A percentile compares a stretch with the other conserved stretches of the same genome.
Evolutionary conservation across 495 filamentous ascomycete species (phyloP).

Genomic region (Penicillium malachiteum): DNA sequence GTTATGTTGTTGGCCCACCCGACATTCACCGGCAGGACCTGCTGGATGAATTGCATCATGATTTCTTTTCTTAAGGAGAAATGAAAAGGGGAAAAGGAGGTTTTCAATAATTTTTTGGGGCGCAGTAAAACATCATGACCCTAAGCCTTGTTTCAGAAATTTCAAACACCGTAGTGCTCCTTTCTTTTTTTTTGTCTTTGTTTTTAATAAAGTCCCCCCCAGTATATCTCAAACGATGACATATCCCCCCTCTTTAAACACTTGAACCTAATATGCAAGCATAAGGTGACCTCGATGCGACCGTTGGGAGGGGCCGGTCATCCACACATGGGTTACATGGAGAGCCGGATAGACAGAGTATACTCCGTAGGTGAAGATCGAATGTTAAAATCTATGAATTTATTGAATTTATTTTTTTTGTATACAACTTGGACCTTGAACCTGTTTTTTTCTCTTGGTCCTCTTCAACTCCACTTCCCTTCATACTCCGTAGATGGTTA

Average conservation of each 20-base stretch:
- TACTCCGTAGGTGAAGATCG: slow-evolving; percentile 8
- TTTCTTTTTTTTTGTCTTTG: background rate
- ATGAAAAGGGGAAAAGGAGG: background rate
- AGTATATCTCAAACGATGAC: slow-evolving; percentile 7
- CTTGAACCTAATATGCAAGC: slow-evolving; percentile 2
- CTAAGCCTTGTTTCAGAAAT: background rate
- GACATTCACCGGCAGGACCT: slow-evolving; percentile 19
- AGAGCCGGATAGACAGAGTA: slow-evolving; percentile 26
- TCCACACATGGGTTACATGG: slow-evolving; percentile 13
- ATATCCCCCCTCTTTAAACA: background rate
- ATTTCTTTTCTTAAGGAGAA: background rate
- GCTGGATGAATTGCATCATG: slow-evolving; percentile 11
- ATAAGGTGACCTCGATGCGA: slow-evolving; percentile 7
- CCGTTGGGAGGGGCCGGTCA: slow-evolving; percentile 10
- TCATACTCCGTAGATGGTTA: background rate
- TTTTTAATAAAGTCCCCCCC: background rate
- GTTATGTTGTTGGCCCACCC: slow-evolving; percentile 13
- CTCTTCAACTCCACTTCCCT: background rate
- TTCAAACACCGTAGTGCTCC: background rate
- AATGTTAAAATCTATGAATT: slow-evolving; percentile 7
- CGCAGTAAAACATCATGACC: background rate
- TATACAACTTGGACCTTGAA: background rate
- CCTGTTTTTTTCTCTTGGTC: background rate
- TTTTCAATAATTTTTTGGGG: background rate
- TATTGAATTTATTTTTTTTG: background rate